These are phyloP conservation scores for Fusarium graminum DNA, from an alignment of 2,329 filamentous ascomycete species.

Conservation along the genomic window DNA sequence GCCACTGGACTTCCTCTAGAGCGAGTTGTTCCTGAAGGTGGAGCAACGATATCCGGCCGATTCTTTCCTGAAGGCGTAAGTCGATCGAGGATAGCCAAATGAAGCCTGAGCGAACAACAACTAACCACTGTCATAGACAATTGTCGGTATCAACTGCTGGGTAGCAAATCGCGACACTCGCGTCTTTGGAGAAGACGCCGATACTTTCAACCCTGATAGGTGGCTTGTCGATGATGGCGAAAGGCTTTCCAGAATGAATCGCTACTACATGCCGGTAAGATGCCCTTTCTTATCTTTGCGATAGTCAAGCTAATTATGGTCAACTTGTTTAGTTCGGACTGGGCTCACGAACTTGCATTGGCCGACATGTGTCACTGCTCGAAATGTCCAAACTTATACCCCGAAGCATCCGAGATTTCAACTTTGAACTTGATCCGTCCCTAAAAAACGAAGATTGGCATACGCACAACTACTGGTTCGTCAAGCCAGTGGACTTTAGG, in stretches of 20 bases:
- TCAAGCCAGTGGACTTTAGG: conserved; percentile 33
- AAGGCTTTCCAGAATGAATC: conserved; percentile 37
- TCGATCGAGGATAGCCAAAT: fast-evolving
- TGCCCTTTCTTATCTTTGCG: fast-evolving
- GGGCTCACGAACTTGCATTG: conserved; percentile 43
- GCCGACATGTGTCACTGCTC: conserved; percentile 43
- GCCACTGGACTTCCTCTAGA: conserved; percentile 38
- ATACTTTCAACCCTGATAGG: conserved; percentile 33
- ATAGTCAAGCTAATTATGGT: neutral
- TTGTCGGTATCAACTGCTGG: conserved; percentile 44
- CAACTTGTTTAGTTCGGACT: conserved; percentile 35
- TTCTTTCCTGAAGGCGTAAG: conserved; percentile 42
- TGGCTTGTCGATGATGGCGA: conserved; percentile 27
- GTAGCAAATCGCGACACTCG: conserved; percentile 39
- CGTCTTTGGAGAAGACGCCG: conserved; percentile 38
- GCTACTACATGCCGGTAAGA: conserved; percentile 43
- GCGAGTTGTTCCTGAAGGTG: conserved; percentile 40
- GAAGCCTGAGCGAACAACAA: fast-evolving
- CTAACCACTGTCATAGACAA: conserved; percentile 15
- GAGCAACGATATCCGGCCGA: conserved; percentile 25
- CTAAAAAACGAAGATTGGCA: conserved; percentile 16
- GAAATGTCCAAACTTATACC: conserved; percentile 47
- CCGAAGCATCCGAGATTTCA: conserved; percentile 39
- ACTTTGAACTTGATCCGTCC: conserved; percentile 31
- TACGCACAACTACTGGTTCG: conserved; percentile 37